These are phyloP conservation scores for Viridothelium virens DNA, from an alignment of 495 filamentous ascomycete genomes.

Conservation along the genomic window DNA sequence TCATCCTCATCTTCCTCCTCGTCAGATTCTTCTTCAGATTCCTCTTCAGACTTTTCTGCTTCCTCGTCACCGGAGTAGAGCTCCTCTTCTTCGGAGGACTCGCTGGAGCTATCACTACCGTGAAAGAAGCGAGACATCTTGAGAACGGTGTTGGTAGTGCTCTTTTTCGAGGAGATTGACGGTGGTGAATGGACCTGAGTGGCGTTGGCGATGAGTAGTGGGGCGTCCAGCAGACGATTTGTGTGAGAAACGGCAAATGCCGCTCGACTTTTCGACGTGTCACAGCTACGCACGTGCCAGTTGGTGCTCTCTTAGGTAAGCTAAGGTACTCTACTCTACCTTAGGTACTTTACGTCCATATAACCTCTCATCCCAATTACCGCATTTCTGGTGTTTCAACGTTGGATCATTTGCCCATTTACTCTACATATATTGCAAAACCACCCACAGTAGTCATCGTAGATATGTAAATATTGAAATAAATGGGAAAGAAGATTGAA, in stretches of 20 bases:
- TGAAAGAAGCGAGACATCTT: constrained; percentile 96
- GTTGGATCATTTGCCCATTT: too few species aligned
- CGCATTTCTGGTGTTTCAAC: too few species aligned
- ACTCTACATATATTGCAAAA: too few species aligned
- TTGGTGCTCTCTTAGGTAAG: too few species aligned
- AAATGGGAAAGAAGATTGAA: too few species aligned
- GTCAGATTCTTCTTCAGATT: constrained; percentile 35
- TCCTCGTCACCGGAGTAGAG: constrained; percentile 73
- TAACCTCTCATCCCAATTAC: too few species aligned
- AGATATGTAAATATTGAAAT: too few species aligned
- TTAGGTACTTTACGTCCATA: too few species aligned
- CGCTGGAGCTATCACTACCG: constrained; percentile 80
- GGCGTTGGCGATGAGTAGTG: background rate
- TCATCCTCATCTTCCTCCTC: constrained; percentile 29
- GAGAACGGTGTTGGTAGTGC: constrained; percentile 6
- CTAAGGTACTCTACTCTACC: too few species aligned
- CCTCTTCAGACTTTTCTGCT: constrained; percentile 57
- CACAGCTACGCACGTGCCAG: background rate
- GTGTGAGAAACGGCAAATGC: constrained; percentile 1
- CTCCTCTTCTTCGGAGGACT: constrained; percentile 81
- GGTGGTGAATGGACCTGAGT: background rate
- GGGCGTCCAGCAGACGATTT: background rate
- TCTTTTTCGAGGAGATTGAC: background rate
- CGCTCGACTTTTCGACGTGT: background rate
- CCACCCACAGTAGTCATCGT: too few species aligned